A percentile compares a stretch with the other conserved stretches of the same genome.
Conservation (phyloP, 2,329 filamentous ascomycete genomes). For the Penicillium janthinellum region DNA sequence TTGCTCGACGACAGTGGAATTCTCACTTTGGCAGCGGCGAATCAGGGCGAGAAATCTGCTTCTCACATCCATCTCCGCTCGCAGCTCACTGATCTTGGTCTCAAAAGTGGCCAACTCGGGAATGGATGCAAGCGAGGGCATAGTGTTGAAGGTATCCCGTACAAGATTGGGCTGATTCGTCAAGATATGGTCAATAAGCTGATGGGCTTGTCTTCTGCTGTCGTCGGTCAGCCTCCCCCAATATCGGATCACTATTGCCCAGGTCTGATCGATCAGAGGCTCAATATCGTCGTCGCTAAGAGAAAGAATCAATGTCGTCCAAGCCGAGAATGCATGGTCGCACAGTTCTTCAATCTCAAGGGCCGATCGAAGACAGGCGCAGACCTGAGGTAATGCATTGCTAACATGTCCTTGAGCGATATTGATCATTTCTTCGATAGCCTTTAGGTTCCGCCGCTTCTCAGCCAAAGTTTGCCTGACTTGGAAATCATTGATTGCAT, state of each 20-base stretch:
- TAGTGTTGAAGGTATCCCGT: constrained; percentile 66
- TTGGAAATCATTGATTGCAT: constrained; percentile 70
- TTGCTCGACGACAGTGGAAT: constrained; percentile 79
- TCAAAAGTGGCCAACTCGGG: constrained; percentile 70
- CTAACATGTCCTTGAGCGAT: constrained; percentile 73
- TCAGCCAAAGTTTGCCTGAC: constrained; percentile 63
- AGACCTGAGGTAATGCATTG: constrained; percentile 80
- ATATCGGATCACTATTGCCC: constrained; percentile 80
- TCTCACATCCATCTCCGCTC: constrained; percentile 65
- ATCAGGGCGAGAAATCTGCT: constrained; percentile 71
- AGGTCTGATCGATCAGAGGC: constrained; percentile 80
- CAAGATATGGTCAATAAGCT: constrained; percentile 67
- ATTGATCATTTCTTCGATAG: constrained; percentile 84
- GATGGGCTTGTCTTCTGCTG: constrained; percentile 62
- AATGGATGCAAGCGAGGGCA: constrained; percentile 77
- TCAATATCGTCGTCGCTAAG: constrained; percentile 79
- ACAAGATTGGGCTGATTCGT: constrained; percentile 64
- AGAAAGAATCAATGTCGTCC: constrained; percentile 74
- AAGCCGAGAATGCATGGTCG: constrained; percentile 77
- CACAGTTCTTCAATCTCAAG: constrained; percentile 75
- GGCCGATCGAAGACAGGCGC: constrained; percentile 84
- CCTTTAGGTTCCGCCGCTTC: constrained; percentile 74
- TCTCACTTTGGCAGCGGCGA: constrained; percentile 77
- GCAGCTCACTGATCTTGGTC: constrained; percentile 64
- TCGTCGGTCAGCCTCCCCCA: constrained; percentile 69